Evolutionary conservation across 1,284 basidiomycete species (phyloP), one percentile per base, ranked within the genome.

Genomic region (Melampsora larici-populina): DNA sequence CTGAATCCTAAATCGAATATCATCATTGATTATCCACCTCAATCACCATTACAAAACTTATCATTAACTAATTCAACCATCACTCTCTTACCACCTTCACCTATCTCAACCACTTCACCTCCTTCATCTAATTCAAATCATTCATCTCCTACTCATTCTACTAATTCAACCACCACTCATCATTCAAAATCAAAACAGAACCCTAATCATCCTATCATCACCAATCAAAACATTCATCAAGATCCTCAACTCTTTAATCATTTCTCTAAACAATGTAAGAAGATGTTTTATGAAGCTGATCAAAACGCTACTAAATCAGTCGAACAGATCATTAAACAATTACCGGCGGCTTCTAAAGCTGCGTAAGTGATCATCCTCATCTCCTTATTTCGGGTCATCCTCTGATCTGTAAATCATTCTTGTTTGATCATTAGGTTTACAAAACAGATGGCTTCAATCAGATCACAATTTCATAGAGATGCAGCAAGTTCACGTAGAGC

Each of bases 221-320:
- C 6, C 31, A 33, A n/a, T 13, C 24, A 6, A 1, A 43, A 4
- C 51, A 58, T 5, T 58, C 40, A n/a, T 29, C 48, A 13, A 24
- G 24, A 66, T 31, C 63, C 13, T 26, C 13, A 36, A 18, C 36
- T 65, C 18, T 51, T 74, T 21, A n/a, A 40, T 24, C 18, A 17
- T 36, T 74, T 74, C 63, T 65, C 72, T 1, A 63, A 74, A 48
- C 55, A 65, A 36, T 74, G 72, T 58, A 40, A 49, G 1, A 65
- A 66, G 31, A 74, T 74, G 72, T 74, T 74, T 51, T 66, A 74
- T 36, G 63, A 55, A 40, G 72, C 60, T 33, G 72, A 74, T 31
- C 63, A 36, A 1, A 36, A 40, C n/a, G 72, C 72, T 3, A 65
- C 72, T 48, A 74, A 66, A 48, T 55, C 60, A 43, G 72, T 74